A percentile compares a stretch with the other conserved stretches of the same genome.
These are phyloP conservation scores for Teratosphaeria nubilosa DNA, from an alignment of 2,329 filamentous ascomycete genomes.

Conservation along the genomic window DNA sequence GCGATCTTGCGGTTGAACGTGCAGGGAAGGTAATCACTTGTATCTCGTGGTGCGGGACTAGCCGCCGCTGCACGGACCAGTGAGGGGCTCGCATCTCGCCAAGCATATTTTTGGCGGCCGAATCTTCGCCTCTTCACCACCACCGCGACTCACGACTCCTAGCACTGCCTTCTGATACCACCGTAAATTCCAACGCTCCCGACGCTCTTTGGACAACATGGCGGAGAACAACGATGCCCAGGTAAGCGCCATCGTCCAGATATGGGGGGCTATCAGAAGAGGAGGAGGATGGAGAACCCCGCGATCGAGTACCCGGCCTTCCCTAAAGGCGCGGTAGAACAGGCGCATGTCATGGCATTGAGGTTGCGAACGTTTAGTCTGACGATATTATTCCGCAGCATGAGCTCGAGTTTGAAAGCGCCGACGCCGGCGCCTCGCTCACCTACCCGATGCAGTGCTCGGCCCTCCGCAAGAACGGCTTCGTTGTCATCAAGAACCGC, in stretches of 20 bases:
- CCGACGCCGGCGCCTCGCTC: constrained; percentile 87
- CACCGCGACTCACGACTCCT: not conserved
- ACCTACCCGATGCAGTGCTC: constrained; percentile 99
- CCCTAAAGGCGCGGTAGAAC: not conserved
- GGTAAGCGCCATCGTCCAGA: constrained; percentile 38
- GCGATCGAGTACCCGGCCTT: not conserved
- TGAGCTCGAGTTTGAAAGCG: constrained; percentile 73
- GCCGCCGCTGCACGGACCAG: not conserved
- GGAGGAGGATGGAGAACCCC: not conserved
- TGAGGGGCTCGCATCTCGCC: not conserved
- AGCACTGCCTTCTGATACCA: constrained; percentile 23
- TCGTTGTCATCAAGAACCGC: constrained; percentile 96
- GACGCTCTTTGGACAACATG: constrained; percentile 43
- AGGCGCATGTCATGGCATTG: not conserved
- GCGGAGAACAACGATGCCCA: constrained; percentile 48
- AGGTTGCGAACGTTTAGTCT: not conserved
- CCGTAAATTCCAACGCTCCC: constrained; percentile 22
- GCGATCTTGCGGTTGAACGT: no score
- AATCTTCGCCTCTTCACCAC: constrained; percentile 9
- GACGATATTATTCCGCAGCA: constrained; percentile 28
- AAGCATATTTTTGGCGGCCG: constrained; percentile 1
- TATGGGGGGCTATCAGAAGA: not conserved
- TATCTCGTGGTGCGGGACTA: not conserved
- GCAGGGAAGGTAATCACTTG: no score
- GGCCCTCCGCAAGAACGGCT: constrained; percentile 97